Evolutionary conservation across 495 filamentous ascomycete genomes (phyloP).

Genomic region (Choiromyces venosus): DNA sequence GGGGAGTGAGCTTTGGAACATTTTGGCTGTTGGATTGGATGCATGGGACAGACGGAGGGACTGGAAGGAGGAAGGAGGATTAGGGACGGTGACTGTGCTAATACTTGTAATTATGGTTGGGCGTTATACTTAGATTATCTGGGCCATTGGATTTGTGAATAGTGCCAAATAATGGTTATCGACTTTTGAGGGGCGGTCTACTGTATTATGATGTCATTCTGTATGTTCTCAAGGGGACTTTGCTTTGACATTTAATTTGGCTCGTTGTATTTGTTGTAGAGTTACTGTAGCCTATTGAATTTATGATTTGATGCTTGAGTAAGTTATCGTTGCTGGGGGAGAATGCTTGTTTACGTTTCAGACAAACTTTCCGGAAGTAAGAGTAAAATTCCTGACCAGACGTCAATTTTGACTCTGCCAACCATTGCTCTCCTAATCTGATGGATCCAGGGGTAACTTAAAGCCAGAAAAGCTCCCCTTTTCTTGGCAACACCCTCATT

Average conservation of each 20-base stretch:
- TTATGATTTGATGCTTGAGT: too few relatives aligned
- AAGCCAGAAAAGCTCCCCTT: neutral
- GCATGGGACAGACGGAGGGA: conserved; percentile 45
- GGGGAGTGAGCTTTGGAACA: conserved; percentile 45
- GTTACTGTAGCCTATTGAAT: too few relatives aligned
- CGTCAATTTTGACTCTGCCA: neutral
- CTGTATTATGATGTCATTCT: too few relatives aligned
- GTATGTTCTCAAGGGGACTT: too few relatives aligned
- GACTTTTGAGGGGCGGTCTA: too few relatives aligned
- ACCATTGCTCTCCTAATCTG: neutral
- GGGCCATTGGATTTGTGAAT: too few relatives aligned
- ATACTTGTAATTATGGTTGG: neutral
- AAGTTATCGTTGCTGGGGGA: too few relatives aligned
- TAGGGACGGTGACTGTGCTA: neutral
- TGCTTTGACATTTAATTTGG: too few relatives aligned
- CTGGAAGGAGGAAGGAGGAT: conserved; percentile 31
- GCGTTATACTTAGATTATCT: neutral
- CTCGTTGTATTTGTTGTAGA: too few relatives aligned
- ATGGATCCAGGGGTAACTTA: neutral
- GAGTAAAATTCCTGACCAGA: neutral
- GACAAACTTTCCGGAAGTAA: neutral
- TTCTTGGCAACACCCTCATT: neutral
- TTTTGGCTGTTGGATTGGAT: conserved; percentile 47
- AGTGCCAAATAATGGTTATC: too few relatives aligned
- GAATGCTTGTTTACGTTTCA: too few relatives aligned